These are phyloP conservation scores for Ceratobasidium papillatum DNA, from an alignment of 1,284 basidiomycete species.

Conservation along the genomic window DNA sequence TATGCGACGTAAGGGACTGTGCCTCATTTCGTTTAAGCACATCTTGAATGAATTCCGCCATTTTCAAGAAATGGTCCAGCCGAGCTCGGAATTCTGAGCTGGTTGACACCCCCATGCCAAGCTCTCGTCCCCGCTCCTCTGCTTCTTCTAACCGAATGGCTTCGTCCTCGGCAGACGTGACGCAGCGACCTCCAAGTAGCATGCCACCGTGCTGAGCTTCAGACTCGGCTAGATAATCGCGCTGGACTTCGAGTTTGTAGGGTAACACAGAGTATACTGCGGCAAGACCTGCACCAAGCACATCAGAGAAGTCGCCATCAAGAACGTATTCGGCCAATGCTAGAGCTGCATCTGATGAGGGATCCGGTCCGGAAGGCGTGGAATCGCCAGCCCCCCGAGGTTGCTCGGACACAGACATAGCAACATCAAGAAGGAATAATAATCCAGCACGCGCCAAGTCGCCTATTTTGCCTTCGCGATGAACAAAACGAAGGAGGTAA, in stretches of 20 bases:
- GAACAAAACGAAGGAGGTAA: constrained; percentile 93
- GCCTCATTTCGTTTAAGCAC: constrained; percentile 70
- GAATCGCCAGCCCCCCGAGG: constrained; percentile 52
- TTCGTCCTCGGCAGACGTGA: constrained; percentile 49
- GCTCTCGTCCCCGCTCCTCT: constrained; percentile 63
- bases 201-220: constrained; percentile 59
- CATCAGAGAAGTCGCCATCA: constrained; percentile 96
- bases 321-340: constrained; percentile 93
- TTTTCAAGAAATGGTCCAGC: constrained; percentile 87
- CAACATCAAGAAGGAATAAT: constrained; percentile 92
- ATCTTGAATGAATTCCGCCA: constrained; percentile 93
- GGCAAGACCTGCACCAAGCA: constrained; percentile 91
- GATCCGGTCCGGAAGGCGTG: constrained; percentile 58
- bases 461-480: constrained; percentile 92
- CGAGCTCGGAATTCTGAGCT: constrained; percentile 80
- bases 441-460: constrained; percentile 94
- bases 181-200: constrained; percentile 65
- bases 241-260: constrained; percentile 78
- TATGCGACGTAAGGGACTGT: background rate
- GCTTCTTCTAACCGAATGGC: constrained; percentile 57
- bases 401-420: constrained; percentile 75
- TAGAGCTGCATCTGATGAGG: constrained; percentile 80
- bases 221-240: constrained; percentile 56
- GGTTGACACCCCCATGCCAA: constrained; percentile 68
- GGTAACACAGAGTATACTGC: constrained; percentile 94